Conservation (phyloP, 2,329 filamentous ascomycete species). For the Colletotrichum theobromicola region DNA sequence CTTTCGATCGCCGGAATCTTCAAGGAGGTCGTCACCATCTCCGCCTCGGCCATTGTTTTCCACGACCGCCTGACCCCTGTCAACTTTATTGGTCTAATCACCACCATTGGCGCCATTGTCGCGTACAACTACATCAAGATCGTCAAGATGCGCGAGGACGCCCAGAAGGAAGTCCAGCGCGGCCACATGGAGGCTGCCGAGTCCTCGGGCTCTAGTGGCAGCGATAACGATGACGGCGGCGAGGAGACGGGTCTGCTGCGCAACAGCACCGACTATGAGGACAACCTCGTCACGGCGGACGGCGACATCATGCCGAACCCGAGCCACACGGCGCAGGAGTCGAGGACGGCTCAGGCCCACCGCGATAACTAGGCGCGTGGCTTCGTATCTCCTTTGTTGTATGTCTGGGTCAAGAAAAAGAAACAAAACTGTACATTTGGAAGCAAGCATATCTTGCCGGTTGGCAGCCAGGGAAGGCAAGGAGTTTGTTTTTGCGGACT, state of each 20-base stretch:
- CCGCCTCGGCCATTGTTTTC: conserved; percentile 85
- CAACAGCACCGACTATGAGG: conserved; percentile 41
- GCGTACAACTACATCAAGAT: conserved; percentile 97
- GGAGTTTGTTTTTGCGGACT: conserved; percentile 1
- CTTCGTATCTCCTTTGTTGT: conserved; percentile 21
- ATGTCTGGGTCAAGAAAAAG: neutral
- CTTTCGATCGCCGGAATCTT: conserved; percentile 97
- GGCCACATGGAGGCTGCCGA: conserved; percentile 39
- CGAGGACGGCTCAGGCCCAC: conserved; percentile 18
- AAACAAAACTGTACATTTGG: neutral
- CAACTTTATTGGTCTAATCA: conserved; percentile 85
- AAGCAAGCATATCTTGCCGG: neutral
- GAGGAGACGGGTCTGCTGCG: conserved; percentile 54
- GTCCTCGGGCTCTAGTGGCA: conserved; percentile 39
- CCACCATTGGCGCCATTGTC: conserved; percentile 85
- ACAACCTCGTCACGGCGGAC: conserved; percentile 42
- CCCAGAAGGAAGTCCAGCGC: conserved; percentile 57
- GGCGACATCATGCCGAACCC: conserved; percentile 44
- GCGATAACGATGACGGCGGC: conserved; percentile 47
- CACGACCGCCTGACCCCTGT: conserved; percentile 85
- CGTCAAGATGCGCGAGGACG: conserved; percentile 82
- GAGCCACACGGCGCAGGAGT: conserved; percentile 25
- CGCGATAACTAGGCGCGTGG: conserved; percentile 20
- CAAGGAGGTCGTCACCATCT: conserved; percentile 97
- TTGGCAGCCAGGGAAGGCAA: neutral